A percentile compares a stretch with the other conserved stretches of the same genome.
phyloP scores from a whole-genome alignment of 805 yeast species.

The Saturnispora halmiae region DNA sequence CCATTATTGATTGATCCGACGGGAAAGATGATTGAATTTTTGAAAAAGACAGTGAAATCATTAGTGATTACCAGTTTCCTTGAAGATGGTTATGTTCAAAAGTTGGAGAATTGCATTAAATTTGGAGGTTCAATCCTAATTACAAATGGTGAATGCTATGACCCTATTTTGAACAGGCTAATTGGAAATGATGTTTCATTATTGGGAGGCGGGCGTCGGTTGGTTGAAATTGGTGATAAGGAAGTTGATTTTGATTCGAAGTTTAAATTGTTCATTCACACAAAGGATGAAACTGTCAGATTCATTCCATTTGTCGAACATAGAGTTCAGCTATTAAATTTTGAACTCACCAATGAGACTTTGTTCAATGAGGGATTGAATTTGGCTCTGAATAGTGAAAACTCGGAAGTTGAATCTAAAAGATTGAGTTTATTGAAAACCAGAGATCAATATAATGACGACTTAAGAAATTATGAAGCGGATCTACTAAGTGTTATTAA shows the following conservation, averaged over 20 bases:
- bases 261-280: conserved; percentile 51
- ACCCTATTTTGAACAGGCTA: conserved; percentile 61
- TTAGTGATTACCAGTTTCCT: conserved; percentile 59
- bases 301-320: conserved; percentile 51
- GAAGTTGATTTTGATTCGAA: conserved; percentile 59
- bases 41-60: conserved; percentile 31
- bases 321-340: conserved; percentile 58
- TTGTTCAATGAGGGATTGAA: conserved; percentile 57
- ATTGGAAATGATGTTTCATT: conserved; percentile 50
- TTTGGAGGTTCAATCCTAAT: conserved; percentile 74
- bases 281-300: conserved; percentile 44
- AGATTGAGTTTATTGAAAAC: conserved; percentile 44
- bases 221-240: conserved; percentile 52
- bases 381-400: conserved; percentile 40
- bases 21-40: conserved; percentile 34
- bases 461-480: conserved; percentile 47
- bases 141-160: conserved; percentile 71
- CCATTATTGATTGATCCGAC: conserved; percentile 73
- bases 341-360: conserved; percentile 59
- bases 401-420: conserved; percentile 59
- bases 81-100: conserved; percentile 55
- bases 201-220: conserved; percentile 66
- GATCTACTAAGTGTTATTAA: conserved; percentile 50
- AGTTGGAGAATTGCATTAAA: conserved; percentile 68
- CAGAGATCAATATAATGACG: conserved; percentile 50